Percentiles rank a stretch among this genome's conserved stretches.
phyloP scores from a whole-genome alignment of 2,329 filamentous ascomycete genomes.

The Fusarium dlaminii region DNA sequence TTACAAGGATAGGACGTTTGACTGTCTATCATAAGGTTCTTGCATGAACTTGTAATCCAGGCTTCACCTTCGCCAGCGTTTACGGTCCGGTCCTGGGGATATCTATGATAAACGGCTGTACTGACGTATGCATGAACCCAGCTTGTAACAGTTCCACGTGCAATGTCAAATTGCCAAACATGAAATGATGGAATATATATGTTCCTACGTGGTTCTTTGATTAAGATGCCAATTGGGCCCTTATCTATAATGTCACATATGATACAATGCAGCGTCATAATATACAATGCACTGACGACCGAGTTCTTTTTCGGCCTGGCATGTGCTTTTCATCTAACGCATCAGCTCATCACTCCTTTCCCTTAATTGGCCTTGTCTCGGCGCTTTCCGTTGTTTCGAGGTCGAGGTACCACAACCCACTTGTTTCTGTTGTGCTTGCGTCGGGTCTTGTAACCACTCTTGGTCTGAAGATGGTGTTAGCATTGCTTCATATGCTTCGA shows the following conservation, averaged over 20 bases:
- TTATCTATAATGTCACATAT: constrained; percentile 48
- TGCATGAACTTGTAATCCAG: background rate
- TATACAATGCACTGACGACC: constrained; percentile 43
- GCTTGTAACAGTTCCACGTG: background rate
- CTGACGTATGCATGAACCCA: background rate
- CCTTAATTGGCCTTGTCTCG: constrained; percentile 66
- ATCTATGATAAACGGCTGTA: background rate
- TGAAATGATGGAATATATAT: background rate
- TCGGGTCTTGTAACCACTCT: constrained; percentile 91
- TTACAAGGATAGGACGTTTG: background rate
- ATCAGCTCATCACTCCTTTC: constrained; percentile 27
- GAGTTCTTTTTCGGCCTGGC: constrained; percentile 13
- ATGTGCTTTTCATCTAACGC: constrained; percentile 20
- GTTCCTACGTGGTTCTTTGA: constrained; percentile 15
- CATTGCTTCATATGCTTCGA: background rate
- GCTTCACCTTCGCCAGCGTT: background rate
- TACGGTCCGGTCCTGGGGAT: background rate
- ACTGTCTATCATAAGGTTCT: background rate
- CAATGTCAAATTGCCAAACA: background rate
- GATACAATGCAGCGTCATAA: constrained; percentile 46
- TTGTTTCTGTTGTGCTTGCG: constrained; percentile 90
- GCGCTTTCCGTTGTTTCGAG: constrained; percentile 91
- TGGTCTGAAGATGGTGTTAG: constrained; percentile 61
- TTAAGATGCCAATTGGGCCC: constrained; percentile 27
- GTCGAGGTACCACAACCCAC: constrained; percentile 84